These are phyloP conservation scores for Suillus subluteus DNA, from an alignment of 768 basidiomycete genomes.

Conservation along the genomic window DNA sequence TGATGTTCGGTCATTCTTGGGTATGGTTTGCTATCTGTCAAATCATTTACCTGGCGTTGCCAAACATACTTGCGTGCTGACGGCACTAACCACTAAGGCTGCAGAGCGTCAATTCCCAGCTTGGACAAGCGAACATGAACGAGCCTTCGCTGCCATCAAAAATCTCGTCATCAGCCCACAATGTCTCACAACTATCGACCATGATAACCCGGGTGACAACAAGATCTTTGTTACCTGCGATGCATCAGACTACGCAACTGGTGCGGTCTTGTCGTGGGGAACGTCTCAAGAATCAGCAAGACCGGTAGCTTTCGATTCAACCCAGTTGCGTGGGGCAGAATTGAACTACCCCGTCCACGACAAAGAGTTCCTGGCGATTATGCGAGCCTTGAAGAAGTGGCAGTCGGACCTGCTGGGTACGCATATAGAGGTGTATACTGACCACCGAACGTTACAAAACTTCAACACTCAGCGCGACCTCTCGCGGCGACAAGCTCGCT, in stretches of 20 bases:
- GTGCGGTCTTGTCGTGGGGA: too few relatives aligned
- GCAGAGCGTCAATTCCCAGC: fast-evolving
- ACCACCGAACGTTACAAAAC: too few relatives aligned
- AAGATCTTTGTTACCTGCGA: too few relatives aligned
- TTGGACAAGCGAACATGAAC: fast-evolving
- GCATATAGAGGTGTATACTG: too few relatives aligned
- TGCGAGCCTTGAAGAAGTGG: not conserved
- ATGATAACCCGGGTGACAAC: not conserved
- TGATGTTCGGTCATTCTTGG: constrained; percentile 22
- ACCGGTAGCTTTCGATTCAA: too few relatives aligned
- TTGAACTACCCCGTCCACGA: not conserved
- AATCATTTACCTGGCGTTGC: constrained; percentile 30
- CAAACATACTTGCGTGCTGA: constrained; percentile 2
- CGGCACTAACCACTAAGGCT: not conserved
- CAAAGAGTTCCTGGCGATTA: not conserved
- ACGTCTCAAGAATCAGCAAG: fast-evolving
- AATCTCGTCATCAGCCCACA: not conserved
- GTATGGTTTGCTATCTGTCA: constrained; percentile 32
- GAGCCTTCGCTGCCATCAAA: not conserved
- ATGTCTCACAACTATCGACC: not conserved
- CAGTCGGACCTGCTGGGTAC: too few relatives aligned
- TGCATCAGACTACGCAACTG: too few relatives aligned
- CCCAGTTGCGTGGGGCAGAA: not conserved
- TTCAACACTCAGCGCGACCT: too few relatives aligned
- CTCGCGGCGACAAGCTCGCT: too few relatives aligned